Base-by-base conservation (phyloP, 306 rosid species). In the Geum urbanum region DNA sequence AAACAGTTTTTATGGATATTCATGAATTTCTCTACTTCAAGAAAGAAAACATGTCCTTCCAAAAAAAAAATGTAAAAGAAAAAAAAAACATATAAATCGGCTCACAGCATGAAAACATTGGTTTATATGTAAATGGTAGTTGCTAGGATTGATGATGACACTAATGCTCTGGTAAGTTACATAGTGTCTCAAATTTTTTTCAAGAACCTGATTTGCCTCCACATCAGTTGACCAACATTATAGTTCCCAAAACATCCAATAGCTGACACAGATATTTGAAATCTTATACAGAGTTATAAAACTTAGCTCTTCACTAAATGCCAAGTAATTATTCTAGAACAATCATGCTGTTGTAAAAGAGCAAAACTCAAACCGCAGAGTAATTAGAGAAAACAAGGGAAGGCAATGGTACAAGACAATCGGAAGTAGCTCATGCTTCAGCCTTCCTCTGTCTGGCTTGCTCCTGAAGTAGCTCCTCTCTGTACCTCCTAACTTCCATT, bases 401-500 rank as follows among this genome's bases (percentile, higher is more conserved):
- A 32, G 61, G 52, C 40, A 49, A 7, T 32, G 69, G 8, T 47
- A 67, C 52, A 73, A 27, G 63, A 63, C 57, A 39, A 82, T 80
- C 7, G 27, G 7, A 8, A 55, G 72, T 50, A 64, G 51, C 22
- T 92, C 79, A 89, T 52, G 87, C 83, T 55, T 79, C 78, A 66
- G 88, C 67, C 57, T 91, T 88, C 69, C 64, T 84, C 73, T 70
- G 86, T 57, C 60, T 79, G 53, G 91, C 91, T 72, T 84, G 95
- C 75, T 83, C 76, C 70, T 32, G 79, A 71, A 91, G 77, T 9
- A 95, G 79, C 66, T 95, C 89, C 73, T 88, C 92, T 63, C 97
- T 85, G 47, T 87, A 95, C 66, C 91, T 89, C 80, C 83, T 81
- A 75, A 95, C 77, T 94, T 91, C 99, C 20, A 84, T 89, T 81